These are phyloP conservation scores for Schrenkiella parvula DNA, from an alignment of 345 rosid genomes.

Conservation along the genomic window DNA sequence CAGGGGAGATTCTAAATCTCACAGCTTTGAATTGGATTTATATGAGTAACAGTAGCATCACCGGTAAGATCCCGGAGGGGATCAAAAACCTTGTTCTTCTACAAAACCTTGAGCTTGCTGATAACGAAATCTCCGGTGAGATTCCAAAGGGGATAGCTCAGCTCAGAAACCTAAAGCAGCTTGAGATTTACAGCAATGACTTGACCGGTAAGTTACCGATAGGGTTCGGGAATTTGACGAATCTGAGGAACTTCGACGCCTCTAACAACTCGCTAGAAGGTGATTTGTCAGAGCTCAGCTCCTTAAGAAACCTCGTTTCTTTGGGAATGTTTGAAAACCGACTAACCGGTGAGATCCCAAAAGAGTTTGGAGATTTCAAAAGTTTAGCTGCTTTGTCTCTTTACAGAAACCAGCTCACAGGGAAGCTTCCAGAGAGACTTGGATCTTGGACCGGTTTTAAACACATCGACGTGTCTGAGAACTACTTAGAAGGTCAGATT, in stretches of 20 bases:
- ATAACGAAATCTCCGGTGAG: constrained; percentile 50
- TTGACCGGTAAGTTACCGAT: constrained; percentile 59
- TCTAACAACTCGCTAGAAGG: constrained; percentile 64
- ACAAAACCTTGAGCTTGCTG: constrained; percentile 63
- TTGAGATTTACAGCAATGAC: constrained; percentile 68
- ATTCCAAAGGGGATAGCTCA: constrained; percentile 54
- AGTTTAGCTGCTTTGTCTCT: constrained; percentile 50
- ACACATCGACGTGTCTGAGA: constrained; percentile 73
- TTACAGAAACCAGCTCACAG: constrained; percentile 62
- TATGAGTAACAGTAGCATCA: constrained; percentile 63
- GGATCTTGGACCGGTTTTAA: constrained; percentile 56
- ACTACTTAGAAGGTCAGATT: constrained; percentile 61
- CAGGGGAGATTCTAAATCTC: constrained; percentile 51
- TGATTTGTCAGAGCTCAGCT: constrained; percentile 49
- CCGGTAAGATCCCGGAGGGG: constrained; percentile 64
- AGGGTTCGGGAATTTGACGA: constrained; percentile 56
- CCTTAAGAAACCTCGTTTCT: constrained; percentile 47
- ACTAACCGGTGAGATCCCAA: constrained; percentile 63
- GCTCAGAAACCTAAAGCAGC: constrained; percentile 50
- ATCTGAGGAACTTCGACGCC: constrained; percentile 50
- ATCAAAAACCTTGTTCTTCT: constrained; percentile 53
- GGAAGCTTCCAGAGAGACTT: constrained; percentile 56
- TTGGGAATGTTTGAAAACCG: constrained; percentile 57
- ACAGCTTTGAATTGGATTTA: constrained; percentile 60
- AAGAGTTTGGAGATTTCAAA: constrained; percentile 62